Evolutionary conservation across 73 alveolate species (phyloP).

Genomic region (Stentor coeruleus): DNA sequence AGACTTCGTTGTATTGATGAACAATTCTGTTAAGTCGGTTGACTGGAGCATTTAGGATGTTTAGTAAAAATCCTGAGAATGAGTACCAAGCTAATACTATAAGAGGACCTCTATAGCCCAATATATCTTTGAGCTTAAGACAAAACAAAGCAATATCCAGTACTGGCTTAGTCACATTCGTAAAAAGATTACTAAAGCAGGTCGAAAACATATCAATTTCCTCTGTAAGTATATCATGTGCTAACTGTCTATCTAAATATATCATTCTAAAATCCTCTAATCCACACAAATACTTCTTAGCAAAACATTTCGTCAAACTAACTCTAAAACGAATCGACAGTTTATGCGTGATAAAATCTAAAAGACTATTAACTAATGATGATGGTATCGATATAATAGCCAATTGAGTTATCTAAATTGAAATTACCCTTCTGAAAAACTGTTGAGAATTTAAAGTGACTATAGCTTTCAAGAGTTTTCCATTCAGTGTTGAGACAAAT

Average conservation of each 20-base stretch:
- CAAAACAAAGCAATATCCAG: slow-evolving; percentile 81
- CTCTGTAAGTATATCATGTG: slow-evolving; percentile 68
- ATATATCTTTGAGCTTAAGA: slow-evolving; percentile 71
- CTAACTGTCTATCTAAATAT: slow-evolving; percentile 70
- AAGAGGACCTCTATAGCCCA: slow-evolving; percentile 86
- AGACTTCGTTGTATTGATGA: slow-evolving; percentile 81
- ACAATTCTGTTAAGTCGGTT: slow-evolving; percentile 73
- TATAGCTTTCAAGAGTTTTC: not conserved
- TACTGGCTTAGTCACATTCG: slow-evolving; percentile 80
- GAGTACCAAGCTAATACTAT: slow-evolving; percentile 74
- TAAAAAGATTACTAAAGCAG: slow-evolving; percentile 59
- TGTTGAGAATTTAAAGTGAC: not conserved
- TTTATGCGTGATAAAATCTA: slow-evolving; percentile 59
- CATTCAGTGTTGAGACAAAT: not conserved
- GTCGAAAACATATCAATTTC: slow-evolving; percentile 84
- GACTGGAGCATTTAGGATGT: slow-evolving; percentile 78
- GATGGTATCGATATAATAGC: slow-evolving; percentile 76
- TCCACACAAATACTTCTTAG: slow-evolving; percentile 61
- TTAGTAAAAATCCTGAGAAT: slow-evolving; percentile 54
- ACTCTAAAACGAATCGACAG: slow-evolving; percentile 75
- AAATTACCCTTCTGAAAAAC: slow-evolving; percentile 5
- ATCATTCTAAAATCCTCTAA: slow-evolving; percentile 70
- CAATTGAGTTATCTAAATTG: not conserved
- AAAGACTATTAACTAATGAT: slow-evolving; percentile 72
- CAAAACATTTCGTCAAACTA: slow-evolving; percentile 64